Evolutionary conservation across 768 basidiomycete genomes (phyloP), one percentile per base, ranked within the genome.

Genomic region (Lactifluus hygrophoroides): DNA sequence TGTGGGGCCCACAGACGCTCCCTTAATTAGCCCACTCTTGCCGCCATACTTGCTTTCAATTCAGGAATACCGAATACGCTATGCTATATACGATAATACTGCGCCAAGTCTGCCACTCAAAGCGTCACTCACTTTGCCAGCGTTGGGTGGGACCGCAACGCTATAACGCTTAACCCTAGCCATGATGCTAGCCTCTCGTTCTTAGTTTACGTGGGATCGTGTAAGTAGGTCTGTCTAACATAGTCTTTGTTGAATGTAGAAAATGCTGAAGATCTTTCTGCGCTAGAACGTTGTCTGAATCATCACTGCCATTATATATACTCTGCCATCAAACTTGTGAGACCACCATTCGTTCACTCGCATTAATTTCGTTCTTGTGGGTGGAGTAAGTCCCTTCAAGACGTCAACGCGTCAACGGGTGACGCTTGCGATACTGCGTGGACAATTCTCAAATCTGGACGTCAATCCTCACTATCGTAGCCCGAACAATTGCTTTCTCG

Each of bases 41-140:
- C 23, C 43, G 42, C 54, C 50, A n/a, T 51, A 60, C 49, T 56
- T 60, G 54, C 59, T 60, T 56, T 56, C 54, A 60, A 47, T 59
- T 54, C 46, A 49, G 46, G 58, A 51, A 55, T 51, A 50, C 42
- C 48, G 21, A 51, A 55, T 55, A 60, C 54, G 54, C 49, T 51
- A 60, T 60, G 21, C 43, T 43, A 32, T 55, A 50, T 19, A 54
- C 35, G 47, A 60, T 60, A 55, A 49, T 50, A 45, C 49, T 45
- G 49, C 43, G 43, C 23, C 59, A 28, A 56, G 49, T 51, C 34
- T 51, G 23, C 28, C 23, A 16, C 35, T 54, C 49, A 43, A 50
- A 38, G 58, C 44, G 42, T 51, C 59, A 44, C 55, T 34, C 54
- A 40, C 54, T 60, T 51, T 38, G 35, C 42, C n/a, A 34, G 44